Percentiles rank a stretch among this genome's conserved stretches.
Evolutionary conservation across 2,329 filamentous ascomycete genomes (phyloP).

Genomic region (Xylariales sp.): DNA sequence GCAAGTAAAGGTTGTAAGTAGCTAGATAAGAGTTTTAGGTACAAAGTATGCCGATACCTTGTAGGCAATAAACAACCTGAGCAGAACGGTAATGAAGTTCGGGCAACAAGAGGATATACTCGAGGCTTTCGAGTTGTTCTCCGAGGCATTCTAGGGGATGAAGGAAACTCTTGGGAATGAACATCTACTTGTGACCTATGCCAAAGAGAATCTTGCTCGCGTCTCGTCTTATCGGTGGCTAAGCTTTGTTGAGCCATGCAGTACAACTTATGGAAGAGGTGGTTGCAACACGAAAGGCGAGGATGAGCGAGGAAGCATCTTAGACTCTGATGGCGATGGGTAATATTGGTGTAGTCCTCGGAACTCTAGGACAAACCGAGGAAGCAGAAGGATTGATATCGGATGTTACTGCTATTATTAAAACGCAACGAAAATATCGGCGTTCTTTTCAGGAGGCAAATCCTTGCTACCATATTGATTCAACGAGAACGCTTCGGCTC

Average conservation of each 20-base stretch:
- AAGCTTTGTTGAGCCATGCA: neutral
- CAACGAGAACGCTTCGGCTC: constrained; percentile 12
- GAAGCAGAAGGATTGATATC: constrained; percentile 21
- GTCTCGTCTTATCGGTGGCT: constrained; percentile 9
- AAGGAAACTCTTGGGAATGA: neutral
- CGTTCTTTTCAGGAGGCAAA: constrained; percentile 30
- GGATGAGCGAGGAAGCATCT: constrained; percentile 30
- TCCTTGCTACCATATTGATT: constrained; percentile 32
- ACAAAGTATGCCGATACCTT: constrained; percentile 2
- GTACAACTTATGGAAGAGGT: constrained; percentile 30
- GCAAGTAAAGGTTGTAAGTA: constrained; percentile 6
- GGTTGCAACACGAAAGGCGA: constrained; percentile 23
- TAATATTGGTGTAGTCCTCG: constrained; percentile 28
- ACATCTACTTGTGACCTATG: constrained; percentile 4
- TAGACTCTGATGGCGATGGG: constrained; percentile 34
- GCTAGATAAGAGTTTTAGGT: constrained; percentile 1
- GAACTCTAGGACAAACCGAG: constrained; percentile 18
- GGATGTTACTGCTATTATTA: constrained; percentile 15
- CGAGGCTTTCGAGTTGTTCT: neutral
- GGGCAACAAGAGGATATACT: neutral
- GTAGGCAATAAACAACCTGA: constrained; percentile 17
- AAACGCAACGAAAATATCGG: constrained; percentile 27
- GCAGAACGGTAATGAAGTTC: constrained; percentile 5
- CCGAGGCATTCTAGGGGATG: constrained; percentile 16
- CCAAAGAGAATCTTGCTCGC: constrained; percentile 21